A percentile compares a stretch with the other conserved stretches of the same genome.
Evolutionary conservation across 2,329 filamentous ascomycete genomes (phyloP).

Genomic region (Penicillium sp.): DNA sequence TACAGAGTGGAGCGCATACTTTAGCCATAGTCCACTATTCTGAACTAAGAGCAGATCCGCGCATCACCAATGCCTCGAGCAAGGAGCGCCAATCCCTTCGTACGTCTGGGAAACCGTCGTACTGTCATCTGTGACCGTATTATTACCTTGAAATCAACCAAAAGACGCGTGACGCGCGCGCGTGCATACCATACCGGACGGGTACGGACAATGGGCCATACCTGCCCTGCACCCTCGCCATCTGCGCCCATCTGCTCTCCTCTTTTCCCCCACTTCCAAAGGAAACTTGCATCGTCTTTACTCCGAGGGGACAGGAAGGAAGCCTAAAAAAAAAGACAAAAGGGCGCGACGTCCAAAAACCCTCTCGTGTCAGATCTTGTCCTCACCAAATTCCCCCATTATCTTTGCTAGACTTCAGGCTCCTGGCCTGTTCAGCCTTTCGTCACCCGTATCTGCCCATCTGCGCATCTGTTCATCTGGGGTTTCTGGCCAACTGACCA

Average conservation of each 20-base stretch:
- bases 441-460: background rate
- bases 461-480: background rate
- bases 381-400: background rate
- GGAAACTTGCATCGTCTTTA: background rate
- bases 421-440: background rate
- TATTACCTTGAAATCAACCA: background rate
- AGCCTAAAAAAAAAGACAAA: constrained; percentile 5
- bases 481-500: background rate
- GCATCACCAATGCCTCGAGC: constrained; percentile 6
- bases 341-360: constrained; percentile 11
- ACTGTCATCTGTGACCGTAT: constrained; percentile 20
- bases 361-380: constrained; percentile 3
- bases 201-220: constrained; percentile 7
- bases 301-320: background rate
- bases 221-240: constrained; percentile 16
- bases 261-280: constrained; percentile 13
- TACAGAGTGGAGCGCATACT: background rate
- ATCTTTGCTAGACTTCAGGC: background rate
- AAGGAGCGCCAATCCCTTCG: constrained; percentile 11
- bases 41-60: constrained; percentile 1
- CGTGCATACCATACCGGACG: constrained; percentile 31
- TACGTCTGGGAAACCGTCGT: constrained; percentile 8
- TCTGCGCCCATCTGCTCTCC: constrained; percentile 14
- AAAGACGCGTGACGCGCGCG: constrained; percentile 30
- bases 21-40: background rate